phyloP scores from a whole-genome alignment of 2,329 filamentous ascomycete genomes.

The Nemania sp. region DNA sequence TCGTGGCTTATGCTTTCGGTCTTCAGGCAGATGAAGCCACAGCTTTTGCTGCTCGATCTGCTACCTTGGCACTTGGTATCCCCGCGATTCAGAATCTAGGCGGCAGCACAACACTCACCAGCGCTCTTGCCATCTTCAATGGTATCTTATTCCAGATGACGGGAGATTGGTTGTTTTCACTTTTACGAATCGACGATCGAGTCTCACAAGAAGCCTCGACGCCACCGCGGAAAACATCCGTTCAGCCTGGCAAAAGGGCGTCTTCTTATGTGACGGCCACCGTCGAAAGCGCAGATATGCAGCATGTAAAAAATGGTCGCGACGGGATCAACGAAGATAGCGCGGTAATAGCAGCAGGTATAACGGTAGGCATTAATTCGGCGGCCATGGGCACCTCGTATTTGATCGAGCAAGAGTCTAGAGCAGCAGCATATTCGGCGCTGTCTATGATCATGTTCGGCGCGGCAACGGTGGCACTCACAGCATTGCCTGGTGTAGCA shows the following conservation, averaged over 20 bases:
- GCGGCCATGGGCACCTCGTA: conserved; percentile 63
- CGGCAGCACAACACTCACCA: conserved; percentile 38
- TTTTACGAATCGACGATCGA: conserved; percentile 33
- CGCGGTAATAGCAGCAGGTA: conserved; percentile 52
- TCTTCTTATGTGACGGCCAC: not conserved
- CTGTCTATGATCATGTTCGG: conserved; percentile 62
- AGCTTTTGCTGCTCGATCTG: conserved; percentile 38
- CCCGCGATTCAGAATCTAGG: conserved; percentile 36
- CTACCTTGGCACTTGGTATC: conserved; percentile 39
- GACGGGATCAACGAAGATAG: conserved; percentile 19
- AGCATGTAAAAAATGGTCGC: not conserved
- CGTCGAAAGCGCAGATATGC: conserved; percentile 12
- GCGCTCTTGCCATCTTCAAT: conserved; percentile 38
- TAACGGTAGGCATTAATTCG: conserved; percentile 60
- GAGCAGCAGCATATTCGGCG: conserved; percentile 58
- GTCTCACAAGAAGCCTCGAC: not conserved
- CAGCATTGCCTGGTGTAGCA: conserved; percentile 52
- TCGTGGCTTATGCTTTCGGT: conserved; percentile 33
- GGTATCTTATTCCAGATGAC: conserved; percentile 40
- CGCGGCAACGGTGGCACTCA: conserved; percentile 58
- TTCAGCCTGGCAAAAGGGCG: not conserved
- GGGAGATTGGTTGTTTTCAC: conserved; percentile 35
- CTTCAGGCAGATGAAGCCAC: conserved; percentile 35
- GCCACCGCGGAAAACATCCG: not conserved
- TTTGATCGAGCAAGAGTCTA: conserved; percentile 56